A percentile compares a stretch with the other conserved stretches of the same genome.
Conservation (phyloP, 2,329 filamentous ascomycete genomes). For the Aspergillus intermedius region DNA sequence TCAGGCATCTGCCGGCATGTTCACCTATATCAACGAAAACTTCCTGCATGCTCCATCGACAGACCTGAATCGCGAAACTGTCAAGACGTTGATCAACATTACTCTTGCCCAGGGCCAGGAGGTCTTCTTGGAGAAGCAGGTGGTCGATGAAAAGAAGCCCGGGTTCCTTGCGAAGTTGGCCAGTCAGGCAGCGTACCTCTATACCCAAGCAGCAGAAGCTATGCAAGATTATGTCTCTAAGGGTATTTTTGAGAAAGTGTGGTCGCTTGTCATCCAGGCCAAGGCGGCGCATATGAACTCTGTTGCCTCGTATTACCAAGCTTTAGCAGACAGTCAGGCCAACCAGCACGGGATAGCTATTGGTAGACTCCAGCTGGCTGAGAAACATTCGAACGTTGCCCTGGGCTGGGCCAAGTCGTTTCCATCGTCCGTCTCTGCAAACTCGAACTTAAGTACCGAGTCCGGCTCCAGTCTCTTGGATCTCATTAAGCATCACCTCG, state of each 20-base stretch:
- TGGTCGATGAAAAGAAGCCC: conserved; percentile 85
- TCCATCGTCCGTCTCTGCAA: conserved; percentile 69
- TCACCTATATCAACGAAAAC: conserved; percentile 99
- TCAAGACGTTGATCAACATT: conserved; percentile 86
- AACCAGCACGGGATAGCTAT: conserved; percentile 82
- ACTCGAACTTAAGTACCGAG: conserved; percentile 76
- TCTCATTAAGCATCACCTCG: conserved; percentile 73
- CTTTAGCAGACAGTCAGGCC: conserved; percentile 80
- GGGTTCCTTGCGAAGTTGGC: conserved; percentile 87
- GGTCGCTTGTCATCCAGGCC: conserved; percentile 64
- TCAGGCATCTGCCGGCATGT: conserved; percentile 97
- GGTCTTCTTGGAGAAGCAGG: conserved; percentile 94
- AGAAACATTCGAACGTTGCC: conserved; percentile 71
- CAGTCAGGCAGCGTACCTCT: conserved; percentile 82
- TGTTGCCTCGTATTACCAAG: conserved; percentile 88
- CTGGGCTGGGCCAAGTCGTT: conserved; percentile 70
- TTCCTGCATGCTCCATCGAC: conserved; percentile 94
- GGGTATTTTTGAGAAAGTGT: conserved; percentile 89
- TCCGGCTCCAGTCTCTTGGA: conserved; percentile 68
- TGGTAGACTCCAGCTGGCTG: conserved; percentile 72
- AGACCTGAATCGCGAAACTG: conserved; percentile 90
- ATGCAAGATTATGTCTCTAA: conserved; percentile 88
- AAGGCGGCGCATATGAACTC: conserved; percentile 81
- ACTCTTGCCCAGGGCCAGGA: conserved; percentile 96
- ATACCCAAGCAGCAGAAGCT: conserved; percentile 79